Evolutionary conservation across 441 rosid species (phyloP).

Genomic region (Pelargonium citronellum): DNA sequence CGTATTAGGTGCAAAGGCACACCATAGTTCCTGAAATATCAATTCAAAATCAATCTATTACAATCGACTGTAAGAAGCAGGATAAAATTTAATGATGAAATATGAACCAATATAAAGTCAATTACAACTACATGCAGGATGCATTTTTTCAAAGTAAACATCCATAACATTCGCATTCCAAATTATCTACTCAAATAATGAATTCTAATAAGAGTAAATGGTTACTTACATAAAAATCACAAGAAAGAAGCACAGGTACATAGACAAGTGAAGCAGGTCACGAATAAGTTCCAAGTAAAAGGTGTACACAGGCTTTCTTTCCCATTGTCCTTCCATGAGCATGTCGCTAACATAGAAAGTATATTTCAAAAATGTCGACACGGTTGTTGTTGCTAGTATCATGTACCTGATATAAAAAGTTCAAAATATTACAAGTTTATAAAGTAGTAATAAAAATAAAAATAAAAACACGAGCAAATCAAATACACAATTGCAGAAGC

Average conservation of each 20-base stretch:
- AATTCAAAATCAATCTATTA: slow-evolving; percentile 7
- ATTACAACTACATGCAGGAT: neutral
- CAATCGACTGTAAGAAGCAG: neutral
- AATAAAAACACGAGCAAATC: neutral
- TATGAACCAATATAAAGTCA: neutral
- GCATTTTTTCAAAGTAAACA: neutral
- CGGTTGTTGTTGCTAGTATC: slow-evolving; percentile 87
- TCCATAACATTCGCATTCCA: neutral
- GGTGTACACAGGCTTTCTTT: slow-evolving; percentile 83
- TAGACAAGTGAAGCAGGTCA: slow-evolving; percentile 92
- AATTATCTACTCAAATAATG: neutral
- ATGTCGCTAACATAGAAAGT: slow-evolving; percentile 85
- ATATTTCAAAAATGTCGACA: slow-evolving; percentile 81
- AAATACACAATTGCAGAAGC: neutral
- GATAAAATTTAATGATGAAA: neutral
- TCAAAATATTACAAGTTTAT: neutral
- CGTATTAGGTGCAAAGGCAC: slow-evolving; percentile 87
- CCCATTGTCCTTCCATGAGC: slow-evolving; percentile 99
- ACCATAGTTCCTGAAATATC: slow-evolving; percentile 71
- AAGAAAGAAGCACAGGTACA: slow-evolving; percentile 91
- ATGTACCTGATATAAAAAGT: slow-evolving; percentile 56
- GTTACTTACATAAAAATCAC: slow-evolving; percentile 86
- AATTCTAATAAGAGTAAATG: neutral
- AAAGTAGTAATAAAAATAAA: neutral
- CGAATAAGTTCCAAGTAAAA: slow-evolving; percentile 91